A percentile compares a stretch with the other conserved stretches of the same genome.
Conservation (phyloP, 306 rosid genomes). For the Gynostemma pentaphyllum region DNA sequence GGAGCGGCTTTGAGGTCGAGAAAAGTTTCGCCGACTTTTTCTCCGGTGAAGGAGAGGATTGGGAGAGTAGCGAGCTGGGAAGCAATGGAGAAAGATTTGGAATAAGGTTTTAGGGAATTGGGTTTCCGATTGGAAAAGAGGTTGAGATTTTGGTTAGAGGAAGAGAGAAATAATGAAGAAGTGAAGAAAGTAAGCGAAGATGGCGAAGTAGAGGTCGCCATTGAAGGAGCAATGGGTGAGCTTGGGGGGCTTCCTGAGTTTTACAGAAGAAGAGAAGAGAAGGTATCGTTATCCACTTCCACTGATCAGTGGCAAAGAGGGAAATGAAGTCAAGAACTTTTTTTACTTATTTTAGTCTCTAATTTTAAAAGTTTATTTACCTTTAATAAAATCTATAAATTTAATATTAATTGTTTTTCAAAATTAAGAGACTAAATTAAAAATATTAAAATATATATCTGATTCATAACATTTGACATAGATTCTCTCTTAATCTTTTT, state of each 20-base stretch:
- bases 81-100: slow-evolving; percentile 24
- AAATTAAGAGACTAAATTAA: too few species aligned
- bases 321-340: not conserved
- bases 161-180: slow-evolving; percentile 38
- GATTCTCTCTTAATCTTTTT: too few species aligned
- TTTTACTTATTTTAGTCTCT: not conserved
- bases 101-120: slow-evolving; percentile 11
- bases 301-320: not conserved
- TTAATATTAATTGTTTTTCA: too few species aligned
- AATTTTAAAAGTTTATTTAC: too few species aligned
- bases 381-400: too few species aligned
- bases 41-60: slow-evolving; percentile 67
- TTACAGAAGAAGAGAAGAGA: too few species aligned
- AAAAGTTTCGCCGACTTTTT: slow-evolving; percentile 51
- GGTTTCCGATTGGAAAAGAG: slow-evolving; percentile 9
- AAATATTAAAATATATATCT: too few species aligned
- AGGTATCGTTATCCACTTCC: slow-evolving; percentile 11
- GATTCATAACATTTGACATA: too few species aligned
- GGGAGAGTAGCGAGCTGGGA: slow-evolving; percentile 74
- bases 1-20: slow-evolving; percentile 69
- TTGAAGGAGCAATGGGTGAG: slow-evolving; percentile 4
- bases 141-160: slow-evolving; percentile 19
- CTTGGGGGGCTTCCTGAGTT: not conserved
- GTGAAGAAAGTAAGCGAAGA: slow-evolving; percentile 41
- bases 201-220: slow-evolving; percentile 34